Percentiles rank a stretch among this genome's conserved stretches.
These are phyloP conservation scores for Monosporascus cannonballus DNA, from an alignment of 2,329 filamentous ascomycete species.

Conservation along the genomic window DNA sequence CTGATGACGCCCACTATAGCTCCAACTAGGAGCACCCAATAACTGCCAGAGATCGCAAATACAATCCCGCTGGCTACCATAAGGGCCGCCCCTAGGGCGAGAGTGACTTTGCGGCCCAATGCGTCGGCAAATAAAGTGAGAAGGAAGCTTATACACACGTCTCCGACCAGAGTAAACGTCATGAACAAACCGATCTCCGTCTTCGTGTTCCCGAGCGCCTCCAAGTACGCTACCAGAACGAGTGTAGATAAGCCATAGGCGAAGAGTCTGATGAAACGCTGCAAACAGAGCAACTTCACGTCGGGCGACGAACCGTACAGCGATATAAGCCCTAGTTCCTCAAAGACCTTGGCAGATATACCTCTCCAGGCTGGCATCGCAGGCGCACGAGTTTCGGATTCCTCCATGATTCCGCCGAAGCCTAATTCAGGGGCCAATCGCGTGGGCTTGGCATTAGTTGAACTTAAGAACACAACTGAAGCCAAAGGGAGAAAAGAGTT, in stretches of 20 bases:
- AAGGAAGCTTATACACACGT: constrained; percentile 51
- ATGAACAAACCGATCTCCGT: constrained; percentile 56
- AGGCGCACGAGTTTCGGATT: not conserved
- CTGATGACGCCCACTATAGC: constrained; percentile 58
- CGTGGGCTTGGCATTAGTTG: not conserved
- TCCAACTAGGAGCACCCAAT: constrained; percentile 52
- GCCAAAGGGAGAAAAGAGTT: too few relatives aligned
- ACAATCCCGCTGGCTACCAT: constrained; percentile 51
- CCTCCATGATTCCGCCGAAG: not conserved
- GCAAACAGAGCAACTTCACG: constrained; percentile 50
- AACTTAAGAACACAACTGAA: not conserved
- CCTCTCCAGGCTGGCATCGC: not conserved
- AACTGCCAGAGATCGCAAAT: constrained; percentile 47
- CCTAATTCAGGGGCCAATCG: not conserved
- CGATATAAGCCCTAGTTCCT: constrained; percentile 40
- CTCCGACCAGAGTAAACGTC: constrained; percentile 57
- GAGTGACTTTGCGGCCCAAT: constrained; percentile 47
- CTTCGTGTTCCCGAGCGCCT: constrained; percentile 42
- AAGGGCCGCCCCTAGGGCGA: constrained; percentile 46
- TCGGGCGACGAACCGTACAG: constrained; percentile 38
- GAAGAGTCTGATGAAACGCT: constrained; percentile 56
- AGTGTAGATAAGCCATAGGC: constrained; percentile 56
- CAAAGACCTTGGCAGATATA: constrained; percentile 10
- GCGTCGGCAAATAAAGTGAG: constrained; percentile 54
- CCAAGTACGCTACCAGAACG: constrained; percentile 51